Percentiles rank a stretch among this genome's conserved stretches.
phyloP scores from a whole-genome alignment of 345 rosid genomes.

The Citrus australasica region DNA sequence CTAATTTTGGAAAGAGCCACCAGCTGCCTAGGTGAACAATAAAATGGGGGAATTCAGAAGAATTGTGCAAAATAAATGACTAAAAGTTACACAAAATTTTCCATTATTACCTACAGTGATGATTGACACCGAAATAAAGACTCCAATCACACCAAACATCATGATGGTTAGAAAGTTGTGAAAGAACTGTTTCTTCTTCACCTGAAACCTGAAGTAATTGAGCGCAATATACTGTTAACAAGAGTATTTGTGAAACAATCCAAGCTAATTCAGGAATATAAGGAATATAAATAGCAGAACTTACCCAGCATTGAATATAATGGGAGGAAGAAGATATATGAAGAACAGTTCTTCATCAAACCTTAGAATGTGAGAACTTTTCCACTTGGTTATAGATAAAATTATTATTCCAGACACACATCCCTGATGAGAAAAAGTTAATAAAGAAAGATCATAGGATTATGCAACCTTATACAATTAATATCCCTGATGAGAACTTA shows the following conservation, averaged over 20 bases:
- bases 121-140: conserved; percentile 60
- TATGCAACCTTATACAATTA: background rate
- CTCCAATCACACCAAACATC: conserved; percentile 78
- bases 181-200: conserved; percentile 91
- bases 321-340: conserved; percentile 93
- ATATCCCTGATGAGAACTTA: background rate
- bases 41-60: conserved; percentile 12
- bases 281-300: background rate
- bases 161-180: conserved; percentile 77
- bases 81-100: background rate
- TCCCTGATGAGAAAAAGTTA: conserved; percentile 43
- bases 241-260: background rate
- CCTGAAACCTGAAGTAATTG: conserved; percentile 66
- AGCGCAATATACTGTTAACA: background rate
- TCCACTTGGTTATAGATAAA: conserved; percentile 63
- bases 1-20: conserved; percentile 71
- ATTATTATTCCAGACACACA: conserved; percentile 52
- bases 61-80: background rate
- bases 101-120: conserved; percentile 55
- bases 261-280: background rate
- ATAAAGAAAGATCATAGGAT: background rate
- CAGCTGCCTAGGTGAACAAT: conserved; percentile 55
- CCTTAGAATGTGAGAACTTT: conserved; percentile 67
- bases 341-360: conserved; percentile 85
- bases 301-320: conserved; percentile 96